Percentiles rank a stretch among this genome's conserved stretches.
Conservation (phyloP, 2,329 filamentous ascomycete species). For the Fusarium sulawesiense region DNA sequence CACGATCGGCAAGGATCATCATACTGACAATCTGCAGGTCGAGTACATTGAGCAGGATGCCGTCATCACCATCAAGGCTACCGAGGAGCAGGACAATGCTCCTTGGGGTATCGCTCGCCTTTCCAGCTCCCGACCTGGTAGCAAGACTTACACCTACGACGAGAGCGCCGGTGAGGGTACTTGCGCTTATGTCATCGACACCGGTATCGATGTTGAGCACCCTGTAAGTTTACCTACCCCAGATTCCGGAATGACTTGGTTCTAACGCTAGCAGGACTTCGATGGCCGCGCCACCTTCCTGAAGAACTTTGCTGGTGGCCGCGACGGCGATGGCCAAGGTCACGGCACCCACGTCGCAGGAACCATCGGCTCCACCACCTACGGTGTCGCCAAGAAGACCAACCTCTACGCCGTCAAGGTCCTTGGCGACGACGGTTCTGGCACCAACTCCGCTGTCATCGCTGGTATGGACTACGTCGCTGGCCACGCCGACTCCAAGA, state of each 20-base stretch:
- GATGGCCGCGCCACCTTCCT: constrained; percentile 51
- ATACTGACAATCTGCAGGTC: constrained; percentile 41
- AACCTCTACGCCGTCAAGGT: constrained; percentile 60
- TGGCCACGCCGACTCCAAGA: constrained; percentile 51
- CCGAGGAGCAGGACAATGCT: constrained; percentile 51
- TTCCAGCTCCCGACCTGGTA: constrained; percentile 49
- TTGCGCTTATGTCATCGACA: constrained; percentile 61
- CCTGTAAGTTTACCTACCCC: constrained; percentile 44
- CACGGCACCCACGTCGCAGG: constrained; percentile 57
- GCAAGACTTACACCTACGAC: constrained; percentile 54
- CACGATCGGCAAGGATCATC: too few relatives aligned
- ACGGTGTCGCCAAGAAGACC: constrained; percentile 57
- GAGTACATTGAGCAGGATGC: constrained; percentile 56
- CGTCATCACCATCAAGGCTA: constrained; percentile 45
- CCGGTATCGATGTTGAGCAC: constrained; percentile 56
- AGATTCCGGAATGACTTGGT: too few relatives aligned
- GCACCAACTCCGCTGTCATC: constrained; percentile 55
- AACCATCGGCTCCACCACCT: constrained; percentile 50
- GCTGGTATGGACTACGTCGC: constrained; percentile 60
- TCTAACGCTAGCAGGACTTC: constrained; percentile 44
- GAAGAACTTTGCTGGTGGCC: constrained; percentile 44
- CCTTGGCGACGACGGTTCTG: constrained; percentile 51
- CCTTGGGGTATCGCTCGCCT: constrained; percentile 56
- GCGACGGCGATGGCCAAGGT: constrained; percentile 50
- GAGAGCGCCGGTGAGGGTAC: constrained; percentile 54